Evolutionary conservation across 176 grass and related monocot genomes (phyloP), one percentile per base, ranked within the genome.

Genomic region (Oryza australiensis): DNA sequence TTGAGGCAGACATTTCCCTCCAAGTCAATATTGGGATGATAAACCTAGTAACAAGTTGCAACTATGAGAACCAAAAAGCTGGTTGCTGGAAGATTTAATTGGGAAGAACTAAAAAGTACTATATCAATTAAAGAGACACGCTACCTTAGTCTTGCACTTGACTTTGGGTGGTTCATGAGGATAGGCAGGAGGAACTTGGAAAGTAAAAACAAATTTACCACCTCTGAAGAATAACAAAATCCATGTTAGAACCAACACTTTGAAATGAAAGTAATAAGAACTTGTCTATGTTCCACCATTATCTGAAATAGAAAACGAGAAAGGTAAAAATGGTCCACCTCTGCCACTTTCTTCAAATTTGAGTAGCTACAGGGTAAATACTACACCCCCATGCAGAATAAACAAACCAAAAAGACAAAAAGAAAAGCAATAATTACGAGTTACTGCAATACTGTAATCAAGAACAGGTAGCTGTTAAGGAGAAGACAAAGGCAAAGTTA

Each of bases 81-180:
- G 7, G 26, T 12, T 20, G 45, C 37, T 7, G 4, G 55, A 40
- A 38, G 6, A n/a, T 14, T 26, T 35, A 3, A 59, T 12, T 41
- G 23, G 13, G 71, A 26, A 34, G 15, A 72, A 49, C 12, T 37
- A 77, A 28, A 22, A 80, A 62, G 9, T n/a, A 49, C 37, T 72
- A 23, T 45, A 49, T 22, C 22, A 41, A 29, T 74, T 26, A 40
- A 68, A 55, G 35, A 66, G 29, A n/a, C 43, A 29, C 10, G 40
- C 29, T 84, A 94, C 92, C 92, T 94, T 94, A 35, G 92, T 94
- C 80, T 94, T 94, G 89, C 92, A 91, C 67, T 94, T 94, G 64
- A 94, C 88, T 70, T 94, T 94, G 3, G 91, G 91, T 42, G 91
- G 86, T 45, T 94, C 91, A 77, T 94, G 91, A 79, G 88, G 91